Base-by-base conservation (phyloP, 73 alveolate genomes). In the Stentor coeruleus region DNA sequence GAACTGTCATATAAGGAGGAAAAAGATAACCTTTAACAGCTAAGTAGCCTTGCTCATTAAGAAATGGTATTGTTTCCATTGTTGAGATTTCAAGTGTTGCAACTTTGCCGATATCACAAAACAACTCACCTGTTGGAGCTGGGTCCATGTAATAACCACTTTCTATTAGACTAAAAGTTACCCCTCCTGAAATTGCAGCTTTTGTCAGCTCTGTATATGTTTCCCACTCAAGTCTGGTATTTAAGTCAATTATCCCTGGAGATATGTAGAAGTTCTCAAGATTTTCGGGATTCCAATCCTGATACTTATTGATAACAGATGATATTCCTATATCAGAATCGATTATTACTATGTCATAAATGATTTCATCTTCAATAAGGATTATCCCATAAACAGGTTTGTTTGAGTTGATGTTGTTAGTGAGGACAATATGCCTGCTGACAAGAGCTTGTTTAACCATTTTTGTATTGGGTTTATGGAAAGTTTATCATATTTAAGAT, bases 161-260 rank as follows among this genome's bases (percentile, higher is more conserved):
- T 33, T 66, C 79, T 14, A 66, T 1, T 20, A 20, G 37, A 31
- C 40, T 2, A 2, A 66, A 66, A 40, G 79, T 66, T 33, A 66
- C 79, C 11, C 79, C 79, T 1, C 79, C 79, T 0, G 79, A 66
- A 66, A 66, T 66, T 40, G 79, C 79, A 0, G 1, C 14, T 66
- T 66, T 66, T 66, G 79, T 26, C 26, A 20, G n/a, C n/a, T 20
- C 14, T 66, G n/a, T 40, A 31, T 15, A 33, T 1, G 40, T 15
- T 33, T 66, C 79, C 15, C 39, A 66, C n/a, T 66, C 79, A 66
- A 66, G 36, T 66, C 37, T 20, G 2, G 33, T 40, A 33, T 66
- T 66, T 20, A 31, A 66, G 79, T 66, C 79, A 11, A 66, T 66
- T 31, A 66, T 14, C 37, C 79, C 79, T 66, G 79, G 79, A 20